Percentiles rank a stretch among this genome's conserved stretches.
phyloP scores from a whole-genome alignment of 306 rosid genomes.

The Vachellia collinsii region DNA sequence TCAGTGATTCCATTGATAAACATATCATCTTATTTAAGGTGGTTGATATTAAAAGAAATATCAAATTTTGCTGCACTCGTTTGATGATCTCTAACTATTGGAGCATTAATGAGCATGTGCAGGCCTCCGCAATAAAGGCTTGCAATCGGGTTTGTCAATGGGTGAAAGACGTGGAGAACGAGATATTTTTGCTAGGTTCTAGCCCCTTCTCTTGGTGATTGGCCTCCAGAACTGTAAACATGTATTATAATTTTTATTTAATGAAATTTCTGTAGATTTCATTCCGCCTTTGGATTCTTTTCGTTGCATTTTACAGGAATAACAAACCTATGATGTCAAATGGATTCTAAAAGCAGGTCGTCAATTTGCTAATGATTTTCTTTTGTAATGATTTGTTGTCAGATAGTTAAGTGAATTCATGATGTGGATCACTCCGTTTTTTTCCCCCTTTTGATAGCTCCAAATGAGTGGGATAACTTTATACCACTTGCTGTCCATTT shows the following conservation, averaged over 20 bases:
- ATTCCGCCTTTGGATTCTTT: not conserved
- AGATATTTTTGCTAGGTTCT: conserved; percentile 95
- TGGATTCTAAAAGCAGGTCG: conserved; percentile 9
- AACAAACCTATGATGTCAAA: not conserved
- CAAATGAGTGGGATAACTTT: not conserved
- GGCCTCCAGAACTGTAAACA: conserved; percentile 46
- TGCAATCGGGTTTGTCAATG: conserved; percentile 98
- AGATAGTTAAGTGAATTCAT: not conserved
- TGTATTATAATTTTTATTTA: conserved; percentile 55
- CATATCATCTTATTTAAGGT: not conserved
- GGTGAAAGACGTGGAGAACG: conserved; percentile 96
- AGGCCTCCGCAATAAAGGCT: conserved; percentile 90
- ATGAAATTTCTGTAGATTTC: conserved; percentile 37
- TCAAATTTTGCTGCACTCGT: not conserved
- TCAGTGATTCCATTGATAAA: not conserved
- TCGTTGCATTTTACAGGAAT: not conserved
- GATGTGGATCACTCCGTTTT: not conserved
- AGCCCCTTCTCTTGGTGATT: conserved; percentile 99
- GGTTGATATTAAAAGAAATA: not conserved
- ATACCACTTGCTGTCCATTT: not conserved
- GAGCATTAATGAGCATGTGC: conserved; percentile 44
- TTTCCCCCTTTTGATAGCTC: not conserved
- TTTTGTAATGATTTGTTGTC: not conserved
- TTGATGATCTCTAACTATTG: conserved; percentile 35
- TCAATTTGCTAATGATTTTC: not conserved